A percentile compares a stretch with the other conserved stretches of the same genome.
Conservation (phyloP, 805 yeast species). For the Metschnikowia dekortorum region DNA sequence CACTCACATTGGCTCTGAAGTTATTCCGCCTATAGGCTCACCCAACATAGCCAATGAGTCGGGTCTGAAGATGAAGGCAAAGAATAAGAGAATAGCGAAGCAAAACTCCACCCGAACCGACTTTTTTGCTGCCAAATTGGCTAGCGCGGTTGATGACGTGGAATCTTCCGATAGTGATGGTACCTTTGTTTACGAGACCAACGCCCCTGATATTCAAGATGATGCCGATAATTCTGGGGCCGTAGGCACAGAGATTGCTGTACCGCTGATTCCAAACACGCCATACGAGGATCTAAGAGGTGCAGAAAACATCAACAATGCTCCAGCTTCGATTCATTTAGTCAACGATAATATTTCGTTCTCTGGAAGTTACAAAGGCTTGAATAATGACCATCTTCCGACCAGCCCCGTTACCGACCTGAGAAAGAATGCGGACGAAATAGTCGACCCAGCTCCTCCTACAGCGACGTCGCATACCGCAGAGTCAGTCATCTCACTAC, state of each 20-base stretch:
- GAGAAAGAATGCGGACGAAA: slow-evolving; percentile 9
- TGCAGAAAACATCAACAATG: slow-evolving; percentile 12
- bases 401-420: slow-evolving; percentile 10
- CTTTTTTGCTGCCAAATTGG: slow-evolving; percentile 90
- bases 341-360: slow-evolving; percentile 14
- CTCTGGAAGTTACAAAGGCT: slow-evolving; percentile 12
- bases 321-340: slow-evolving; percentile 10
- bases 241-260: slow-evolving; percentile 1
- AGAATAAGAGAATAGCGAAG: slow-evolving; percentile 30
- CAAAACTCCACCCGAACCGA: slow-evolving; percentile 78
- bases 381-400: slow-evolving; percentile 6
- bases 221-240: slow-evolving; percentile 4
- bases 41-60: slow-evolving; percentile 6
- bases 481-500: slow-evolving; percentile 22
- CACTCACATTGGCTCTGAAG: neutral
- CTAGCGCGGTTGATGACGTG: slow-evolving; percentile 89
- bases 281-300: slow-evolving; percentile 6
- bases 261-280: neutral
- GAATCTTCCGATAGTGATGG: slow-evolving; percentile 88
- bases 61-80: slow-evolving; percentile 7
- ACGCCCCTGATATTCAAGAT: slow-evolving; percentile 21
- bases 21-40: neutral
- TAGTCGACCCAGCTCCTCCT: slow-evolving; percentile 1
- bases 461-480: slow-evolving; percentile 9
- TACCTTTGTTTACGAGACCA: slow-evolving; percentile 87